Conservation (phyloP, 176 grass and related monocot genomes). For the Rhipidocladum racemiflorum region DNA sequence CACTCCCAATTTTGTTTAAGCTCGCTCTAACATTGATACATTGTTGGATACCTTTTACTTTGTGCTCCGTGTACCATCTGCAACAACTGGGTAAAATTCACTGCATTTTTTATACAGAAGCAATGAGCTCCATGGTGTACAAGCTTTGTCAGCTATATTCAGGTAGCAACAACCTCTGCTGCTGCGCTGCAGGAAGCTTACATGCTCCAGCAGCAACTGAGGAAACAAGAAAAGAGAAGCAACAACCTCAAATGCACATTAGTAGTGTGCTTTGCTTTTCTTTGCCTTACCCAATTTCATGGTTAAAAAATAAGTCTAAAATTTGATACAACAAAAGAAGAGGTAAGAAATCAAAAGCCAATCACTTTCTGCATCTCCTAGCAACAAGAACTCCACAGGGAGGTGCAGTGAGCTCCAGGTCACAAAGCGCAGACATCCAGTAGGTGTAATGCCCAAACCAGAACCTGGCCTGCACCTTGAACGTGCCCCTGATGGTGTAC, state of each 20-base stretch:
- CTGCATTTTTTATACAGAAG: not conserved
- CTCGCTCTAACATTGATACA: not conserved
- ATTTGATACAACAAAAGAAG: conserved; percentile 10
- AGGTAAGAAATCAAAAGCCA: not conserved
- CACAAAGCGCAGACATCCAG: conserved; percentile 56
- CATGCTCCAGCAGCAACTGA: not conserved
- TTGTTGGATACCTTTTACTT: not conserved
- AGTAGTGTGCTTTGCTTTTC: conserved; percentile 7
- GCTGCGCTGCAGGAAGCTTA: not conserved
- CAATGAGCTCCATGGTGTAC: not conserved
- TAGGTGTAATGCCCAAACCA: conserved; percentile 63
- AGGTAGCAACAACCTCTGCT: conserved; percentile 17
- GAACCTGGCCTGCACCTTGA: conserved; percentile 73
- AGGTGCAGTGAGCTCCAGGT: conserved; percentile 77
- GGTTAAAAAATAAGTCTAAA: not conserved
- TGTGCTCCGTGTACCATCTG: not conserved
- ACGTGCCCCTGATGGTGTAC: conserved; percentile 59
- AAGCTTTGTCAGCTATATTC: conserved; percentile 17
- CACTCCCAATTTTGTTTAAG: not conserved
- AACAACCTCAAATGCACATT: not conserved
- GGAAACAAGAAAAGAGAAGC: not conserved
- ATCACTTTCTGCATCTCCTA: conserved; percentile 64
- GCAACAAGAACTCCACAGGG: conserved; percentile 70
- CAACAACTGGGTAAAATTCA: not conserved
- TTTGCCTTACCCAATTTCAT: conserved; percentile 2